These are phyloP conservation scores for Hanseniaspora vineae DNA, from an alignment of 805 yeast species.

Conservation along the genomic window DNA sequence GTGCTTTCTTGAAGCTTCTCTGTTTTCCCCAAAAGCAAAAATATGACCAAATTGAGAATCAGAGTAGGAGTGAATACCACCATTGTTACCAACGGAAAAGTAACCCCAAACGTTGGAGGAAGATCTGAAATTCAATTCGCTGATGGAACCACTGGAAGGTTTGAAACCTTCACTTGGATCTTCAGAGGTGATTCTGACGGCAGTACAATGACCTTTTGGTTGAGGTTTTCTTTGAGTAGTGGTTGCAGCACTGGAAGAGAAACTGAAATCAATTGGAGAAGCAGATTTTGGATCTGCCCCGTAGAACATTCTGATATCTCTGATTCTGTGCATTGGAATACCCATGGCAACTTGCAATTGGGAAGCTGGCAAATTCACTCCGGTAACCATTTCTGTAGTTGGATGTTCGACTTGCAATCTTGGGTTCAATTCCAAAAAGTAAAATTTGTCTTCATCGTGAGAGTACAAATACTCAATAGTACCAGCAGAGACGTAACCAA, in stretches of 20 bases:
- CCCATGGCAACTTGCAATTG: constrained; percentile 99
- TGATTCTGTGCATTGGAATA: constrained; percentile 88
- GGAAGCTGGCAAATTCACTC: constrained; percentile 96
- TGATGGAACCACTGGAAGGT: constrained; percentile 94
- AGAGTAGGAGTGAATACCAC: constrained; percentile 93
- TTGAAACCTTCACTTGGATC: constrained; percentile 99
- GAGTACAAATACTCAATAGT: constrained; percentile 96
- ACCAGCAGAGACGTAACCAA: constrained; percentile 98
- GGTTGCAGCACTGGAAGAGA: constrained; percentile 56
- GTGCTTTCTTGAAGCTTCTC: constrained; percentile 95
- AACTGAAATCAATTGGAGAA: constrained; percentile 83
- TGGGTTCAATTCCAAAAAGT: constrained; percentile 93
- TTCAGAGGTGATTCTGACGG: constrained; percentile 97
- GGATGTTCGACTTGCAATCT: constrained; percentile 99
- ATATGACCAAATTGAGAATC: constrained; percentile 99
- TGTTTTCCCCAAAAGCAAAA: constrained; percentile 96
- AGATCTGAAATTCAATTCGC: constrained; percentile 92
- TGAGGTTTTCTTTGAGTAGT: constrained; percentile 80
- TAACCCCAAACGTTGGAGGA: constrained; percentile 99
- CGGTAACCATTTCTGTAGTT: constrained; percentile 98
- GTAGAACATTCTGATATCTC: constrained; percentile 82
- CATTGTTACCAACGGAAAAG: constrained; percentile 91
- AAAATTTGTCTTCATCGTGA: constrained; percentile 86
- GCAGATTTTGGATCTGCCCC: constrained; percentile 94
- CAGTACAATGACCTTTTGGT: constrained; percentile 98